Conservation (phyloP, 2,329 filamentous ascomycete genomes). For the Pseudogymnoascus sp. region DNA sequence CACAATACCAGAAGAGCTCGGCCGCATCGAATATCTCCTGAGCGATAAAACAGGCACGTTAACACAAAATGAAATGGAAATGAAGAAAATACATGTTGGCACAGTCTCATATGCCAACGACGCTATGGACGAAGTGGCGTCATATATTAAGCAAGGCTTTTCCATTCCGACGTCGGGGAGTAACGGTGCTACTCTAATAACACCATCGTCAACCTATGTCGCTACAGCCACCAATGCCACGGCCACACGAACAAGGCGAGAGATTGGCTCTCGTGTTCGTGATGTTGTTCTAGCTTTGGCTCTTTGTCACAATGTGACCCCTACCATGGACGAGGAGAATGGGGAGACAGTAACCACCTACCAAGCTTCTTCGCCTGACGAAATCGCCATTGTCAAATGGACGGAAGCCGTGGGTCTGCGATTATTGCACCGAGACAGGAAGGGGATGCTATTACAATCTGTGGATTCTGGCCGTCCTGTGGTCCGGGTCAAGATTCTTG, state of each 20-base stretch:
- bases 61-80: conserved; percentile 96
- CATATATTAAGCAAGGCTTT: conserved; percentile 81
- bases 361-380: conserved; percentile 93
- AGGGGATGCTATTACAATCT: conserved; percentile 73
- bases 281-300: conserved; percentile 89
- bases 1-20: conserved; percentile 93
- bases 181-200: conserved; percentile 50
- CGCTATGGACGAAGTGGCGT: conserved; percentile 91
- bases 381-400: conserved; percentile 96
- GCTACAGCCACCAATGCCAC: conserved; percentile 48
- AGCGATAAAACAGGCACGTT: conserved; percentile 98
- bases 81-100: conserved; percentile 97
- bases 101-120: conserved; percentile 98
- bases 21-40: conserved; percentile 88
- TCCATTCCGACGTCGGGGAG: conserved; percentile 40
- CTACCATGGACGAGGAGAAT: conserved; percentile 74
- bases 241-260: conserved; percentile 75
- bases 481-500: conserved; percentile 79
- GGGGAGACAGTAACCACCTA: conserved; percentile 74
- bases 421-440: conserved; percentile 75
- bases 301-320: conserved; percentile 94
- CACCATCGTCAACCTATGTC: conserved; percentile 63
- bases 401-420: conserved; percentile 86
- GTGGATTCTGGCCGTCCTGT: conserved; percentile 63
- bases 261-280: conserved; percentile 86